phyloP scores from a whole-genome alignment of 225 moss, liverwort and hornwort genomes.

The Takakia lepidozioides region DNA sequence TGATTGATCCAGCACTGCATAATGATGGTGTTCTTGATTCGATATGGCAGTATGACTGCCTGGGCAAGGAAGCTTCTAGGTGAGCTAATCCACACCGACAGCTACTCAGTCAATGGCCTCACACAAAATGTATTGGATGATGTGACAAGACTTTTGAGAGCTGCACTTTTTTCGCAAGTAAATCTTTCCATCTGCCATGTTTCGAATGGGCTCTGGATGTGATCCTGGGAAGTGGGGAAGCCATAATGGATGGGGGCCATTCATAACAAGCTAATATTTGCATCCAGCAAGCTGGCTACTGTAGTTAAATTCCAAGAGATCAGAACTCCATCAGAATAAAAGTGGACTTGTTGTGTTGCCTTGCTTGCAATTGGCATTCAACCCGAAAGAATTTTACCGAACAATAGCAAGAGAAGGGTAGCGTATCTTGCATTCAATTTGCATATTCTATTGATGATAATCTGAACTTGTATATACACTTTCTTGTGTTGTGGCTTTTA shows the following conservation, averaged over 20 bases:
- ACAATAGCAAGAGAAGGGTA: not conserved
- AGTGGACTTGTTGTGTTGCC: not conserved
- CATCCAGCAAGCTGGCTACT: too few relatives aligned
- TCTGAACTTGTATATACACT: not conserved
- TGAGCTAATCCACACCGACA: not conserved
- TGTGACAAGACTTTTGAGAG: too few relatives aligned
- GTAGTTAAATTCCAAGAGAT: too few relatives aligned
- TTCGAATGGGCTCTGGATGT: too few relatives aligned
- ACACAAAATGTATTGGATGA: not conserved
- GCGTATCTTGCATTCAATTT: not conserved
- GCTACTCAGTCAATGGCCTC: not conserved
- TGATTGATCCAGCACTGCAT: conserved; percentile 58
- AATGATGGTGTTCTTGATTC: conserved; percentile 47
- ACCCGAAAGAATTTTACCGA: not conserved
- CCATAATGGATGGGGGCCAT: too few relatives aligned
- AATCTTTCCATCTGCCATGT: too few relatives aligned
- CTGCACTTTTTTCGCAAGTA: too few relatives aligned
- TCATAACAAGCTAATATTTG: too few relatives aligned
- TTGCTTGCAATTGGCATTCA: not conserved
- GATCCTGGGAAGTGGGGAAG: too few relatives aligned
- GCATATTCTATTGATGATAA: not conserved
- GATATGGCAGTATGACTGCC: conserved; percentile 67
- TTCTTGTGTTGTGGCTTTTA: conserved; percentile 3
- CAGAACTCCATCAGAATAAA: too few relatives aligned
- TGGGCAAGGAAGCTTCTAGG: conserved; percentile 48